These are phyloP conservation scores for Gossypium schwendimanii DNA, from an alignment of 441 rosid genomes.

Conservation along the genomic window DNA sequence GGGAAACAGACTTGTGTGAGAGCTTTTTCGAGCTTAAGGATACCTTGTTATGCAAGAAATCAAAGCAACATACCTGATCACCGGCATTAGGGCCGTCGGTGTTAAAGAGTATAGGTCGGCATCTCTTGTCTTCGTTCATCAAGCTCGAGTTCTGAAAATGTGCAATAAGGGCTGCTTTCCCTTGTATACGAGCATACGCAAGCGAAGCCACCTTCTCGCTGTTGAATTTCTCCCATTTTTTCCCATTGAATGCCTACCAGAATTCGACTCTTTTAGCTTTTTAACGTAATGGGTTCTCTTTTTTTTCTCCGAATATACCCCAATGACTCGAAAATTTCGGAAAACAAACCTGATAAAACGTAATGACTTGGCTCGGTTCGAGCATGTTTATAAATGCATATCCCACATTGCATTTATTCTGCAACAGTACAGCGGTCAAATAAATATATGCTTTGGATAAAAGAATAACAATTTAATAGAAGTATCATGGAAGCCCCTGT, in stretches of 20 bases:
- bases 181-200: constrained; percentile 75
- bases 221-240: constrained; percentile 81
- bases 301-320: neutral
- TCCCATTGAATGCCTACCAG: constrained; percentile 55
- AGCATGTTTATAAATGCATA: constrained; percentile 77
- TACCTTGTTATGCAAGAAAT: neutral
- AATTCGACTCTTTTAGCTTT: neutral
- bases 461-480: neutral
- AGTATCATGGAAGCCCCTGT: too few relatives aligned
- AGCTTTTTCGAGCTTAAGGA: neutral
- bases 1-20: neutral
- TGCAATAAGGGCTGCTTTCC: constrained; percentile 58
- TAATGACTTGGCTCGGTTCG: constrained; percentile 46
- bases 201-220: constrained; percentile 69
- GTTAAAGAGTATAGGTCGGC: constrained; percentile 68
- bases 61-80: constrained; percentile 39
- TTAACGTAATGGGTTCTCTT: neutral
- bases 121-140: constrained; percentile 75
- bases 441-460: constrained; percentile 9
- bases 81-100: constrained; percentile 73
- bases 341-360: constrained; percentile 54
- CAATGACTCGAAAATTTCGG: neutral
- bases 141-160: constrained; percentile 81
- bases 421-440: constrained; percentile 24
- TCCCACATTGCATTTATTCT: constrained; percentile 80